These are phyloP conservation scores for Sungouiozyma intestinalis DNA, from an alignment of 805 yeast genomes.

Conservation along the genomic window DNA sequence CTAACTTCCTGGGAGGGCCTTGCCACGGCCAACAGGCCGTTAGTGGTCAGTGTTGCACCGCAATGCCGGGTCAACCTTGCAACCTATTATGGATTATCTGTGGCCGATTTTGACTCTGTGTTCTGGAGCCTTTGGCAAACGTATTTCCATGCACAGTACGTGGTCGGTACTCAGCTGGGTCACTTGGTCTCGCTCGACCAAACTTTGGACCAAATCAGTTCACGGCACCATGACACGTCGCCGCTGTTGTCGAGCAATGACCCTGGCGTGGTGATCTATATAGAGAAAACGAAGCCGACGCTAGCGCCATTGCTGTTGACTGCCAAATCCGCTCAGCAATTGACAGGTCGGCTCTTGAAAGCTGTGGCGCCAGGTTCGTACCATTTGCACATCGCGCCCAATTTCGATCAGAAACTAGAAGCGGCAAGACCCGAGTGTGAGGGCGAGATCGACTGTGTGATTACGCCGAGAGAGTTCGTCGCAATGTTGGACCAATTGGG, in stretches of 20 bases:
- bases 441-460: slow-evolving; percentile 83
- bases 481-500: slow-evolving; percentile 47
- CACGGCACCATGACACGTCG: slow-evolving; percentile 5
- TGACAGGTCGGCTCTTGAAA: slow-evolving; percentile 74
- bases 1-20: slow-evolving; percentile 35
- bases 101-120: slow-evolving; percentile 51
- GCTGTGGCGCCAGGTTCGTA: slow-evolving; percentile 35
- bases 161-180: slow-evolving; percentile 81
- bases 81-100: slow-evolving; percentile 43
- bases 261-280: slow-evolving; percentile 95
- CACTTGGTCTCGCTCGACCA: slow-evolving; percentile 52
- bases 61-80: slow-evolving; percentile 81
- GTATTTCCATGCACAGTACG: slow-evolving; percentile 52
- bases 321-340: slow-evolving; percentile 86
- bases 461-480: slow-evolving; percentile 81
- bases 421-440: slow-evolving; percentile 73
- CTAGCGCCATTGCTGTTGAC: slow-evolving; percentile 59
- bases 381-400: slow-evolving; percentile 89
- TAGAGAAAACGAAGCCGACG: slow-evolving; percentile 90
- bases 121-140: slow-evolving; percentile 46
- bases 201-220: slow-evolving; percentile 29
- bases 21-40: slow-evolving; percentile 30
- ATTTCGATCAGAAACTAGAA: slow-evolving; percentile 93
- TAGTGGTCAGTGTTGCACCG: slow-evolving; percentile 74
- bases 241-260: slow-evolving; percentile 69